Base-by-base conservation (phyloP, 2,329 filamentous ascomycete species). In the Huntiella abstrusa region DNA sequence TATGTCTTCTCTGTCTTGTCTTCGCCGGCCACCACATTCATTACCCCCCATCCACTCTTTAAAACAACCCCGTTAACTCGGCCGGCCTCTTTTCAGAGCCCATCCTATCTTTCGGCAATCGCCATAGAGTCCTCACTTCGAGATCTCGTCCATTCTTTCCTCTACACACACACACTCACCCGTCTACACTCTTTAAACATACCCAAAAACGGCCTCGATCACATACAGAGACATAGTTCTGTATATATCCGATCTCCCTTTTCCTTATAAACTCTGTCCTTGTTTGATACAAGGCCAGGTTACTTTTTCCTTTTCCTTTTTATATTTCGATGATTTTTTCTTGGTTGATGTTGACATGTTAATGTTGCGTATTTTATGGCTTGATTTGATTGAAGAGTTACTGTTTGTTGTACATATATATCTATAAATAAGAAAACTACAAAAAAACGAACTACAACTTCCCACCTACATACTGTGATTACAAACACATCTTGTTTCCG, bases 311-410 rank as follows among this genome's bases (percentile, higher is more conserved):
- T 40, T 40, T 39, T 35, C 4, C 2, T 32, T 43, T 5, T 32
- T 28, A 28, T 38, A 19, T 45, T 39, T 4, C n/a, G 43, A 34
- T 39, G 8, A 45, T 34, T n/a, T 33, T 28, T 28, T 28, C 28
- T 17, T 37, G 16, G 16, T 28, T 8, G 48, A 17, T 37, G 22
- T 47, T 43, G 22, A 41, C 28, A 16, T 17, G 22, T 28, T 28
- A 28, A 28, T 28, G 22, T 28, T 28, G 22, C 22, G 22, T 28
- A 28, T 28, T 28, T 28, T 28, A 28, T 28, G 22, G 28, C 43
- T 39, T 22, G n/a, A 28, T 41, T 19, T 41, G 17, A 41, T 32
- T 12, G 10, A 40, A 40, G 37, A 40, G 37, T 40, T 40, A 40
- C 16, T 40, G 37, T 16, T 16, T 40, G 37, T 16, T 16, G 12